These are phyloP conservation scores for Acanthamoeba healyi DNA, from an alignment of 208 protist genomes.

Conservation along the genomic window DNA sequence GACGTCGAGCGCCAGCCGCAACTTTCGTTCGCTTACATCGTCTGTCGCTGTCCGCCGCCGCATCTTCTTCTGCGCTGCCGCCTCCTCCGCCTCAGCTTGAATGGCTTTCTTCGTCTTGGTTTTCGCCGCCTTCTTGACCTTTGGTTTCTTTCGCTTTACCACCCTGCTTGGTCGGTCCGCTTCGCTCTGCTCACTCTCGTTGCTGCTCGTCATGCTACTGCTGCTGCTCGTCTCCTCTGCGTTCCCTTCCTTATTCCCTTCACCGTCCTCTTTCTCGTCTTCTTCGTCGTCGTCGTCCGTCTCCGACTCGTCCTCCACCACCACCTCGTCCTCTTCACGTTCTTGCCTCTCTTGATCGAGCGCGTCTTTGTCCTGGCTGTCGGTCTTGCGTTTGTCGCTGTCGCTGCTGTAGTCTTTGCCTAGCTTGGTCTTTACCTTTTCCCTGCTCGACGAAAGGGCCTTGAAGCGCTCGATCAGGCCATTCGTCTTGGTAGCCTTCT, in stretches of 20 bases:
- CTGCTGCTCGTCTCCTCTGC: not conserved
- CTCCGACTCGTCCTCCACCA: not conserved
- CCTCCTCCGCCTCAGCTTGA: not conserved
- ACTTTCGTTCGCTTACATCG: not conserved
- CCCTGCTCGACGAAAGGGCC: not conserved
- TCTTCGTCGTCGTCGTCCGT: not conserved
- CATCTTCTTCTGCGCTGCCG: not conserved
- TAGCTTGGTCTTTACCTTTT: not conserved
- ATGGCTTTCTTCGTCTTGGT: not conserved
- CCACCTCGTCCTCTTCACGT: not conserved
- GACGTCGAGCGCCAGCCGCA: slow-evolving; percentile 42
- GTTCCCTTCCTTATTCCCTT: not conserved
- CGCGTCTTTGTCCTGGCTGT: not conserved
- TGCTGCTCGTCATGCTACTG: slow-evolving; percentile 1
- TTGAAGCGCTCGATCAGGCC: slow-evolving; percentile 7
- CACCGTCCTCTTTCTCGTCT: not conserved
- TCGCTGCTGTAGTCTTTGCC: not conserved
- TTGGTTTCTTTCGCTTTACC: not conserved
- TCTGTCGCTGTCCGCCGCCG: not conserved
- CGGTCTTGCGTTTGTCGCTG: not conserved
- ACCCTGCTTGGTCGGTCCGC: not conserved
- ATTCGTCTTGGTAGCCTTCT: not conserved
- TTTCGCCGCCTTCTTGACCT: not conserved
- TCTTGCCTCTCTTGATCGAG: not conserved
- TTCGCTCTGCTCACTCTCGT: slow-evolving; percentile 13